phyloP scores from a whole-genome alignment of 106 monocot genomes.

The Narthecium ossifragum region DNA sequence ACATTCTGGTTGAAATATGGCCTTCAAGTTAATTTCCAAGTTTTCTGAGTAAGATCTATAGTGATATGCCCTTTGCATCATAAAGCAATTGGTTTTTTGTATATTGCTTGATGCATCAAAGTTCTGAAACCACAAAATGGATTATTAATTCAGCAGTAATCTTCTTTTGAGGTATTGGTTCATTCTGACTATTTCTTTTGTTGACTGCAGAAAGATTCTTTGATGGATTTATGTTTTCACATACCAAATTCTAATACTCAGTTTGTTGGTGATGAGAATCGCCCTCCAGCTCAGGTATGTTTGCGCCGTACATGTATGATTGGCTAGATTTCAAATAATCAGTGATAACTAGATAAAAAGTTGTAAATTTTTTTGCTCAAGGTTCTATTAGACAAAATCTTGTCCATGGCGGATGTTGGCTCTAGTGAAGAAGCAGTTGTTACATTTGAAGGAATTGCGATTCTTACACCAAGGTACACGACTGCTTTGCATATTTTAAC shows the following conservation, averaged over 20 bases:
- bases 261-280: slow-evolving; percentile 87
- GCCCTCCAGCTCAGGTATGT: slow-evolving; percentile 81
- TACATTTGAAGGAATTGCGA: slow-evolving; percentile 91
- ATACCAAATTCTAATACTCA: slow-evolving; percentile 94
- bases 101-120: too few species aligned
- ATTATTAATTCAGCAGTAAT: too few species aligned
- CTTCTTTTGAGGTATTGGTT: neutral
- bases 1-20: too few species aligned
- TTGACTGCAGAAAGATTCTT: slow-evolving; percentile 74
- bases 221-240: slow-evolving; percentile 94
- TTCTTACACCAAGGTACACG: slow-evolving; percentile 81
- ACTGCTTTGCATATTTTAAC: neutral
- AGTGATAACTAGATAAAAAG: neutral
- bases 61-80: too few species aligned
- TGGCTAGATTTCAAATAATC: neutral
- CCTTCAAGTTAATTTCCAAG: too few species aligned
- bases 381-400: slow-evolving; percentile 83
- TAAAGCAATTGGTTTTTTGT: too few species aligned
- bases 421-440: slow-evolving; percentile 88
- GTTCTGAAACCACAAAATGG: too few species aligned
- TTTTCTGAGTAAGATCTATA: too few species aligned
- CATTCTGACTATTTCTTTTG: neutral
- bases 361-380: slow-evolving; percentile 16
- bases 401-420: slow-evolving; percentile 85
- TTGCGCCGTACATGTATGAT: neutral